Conservation (phyloP, 1,139 yeast genomes). For the Candida sanyaensis region DNA sequence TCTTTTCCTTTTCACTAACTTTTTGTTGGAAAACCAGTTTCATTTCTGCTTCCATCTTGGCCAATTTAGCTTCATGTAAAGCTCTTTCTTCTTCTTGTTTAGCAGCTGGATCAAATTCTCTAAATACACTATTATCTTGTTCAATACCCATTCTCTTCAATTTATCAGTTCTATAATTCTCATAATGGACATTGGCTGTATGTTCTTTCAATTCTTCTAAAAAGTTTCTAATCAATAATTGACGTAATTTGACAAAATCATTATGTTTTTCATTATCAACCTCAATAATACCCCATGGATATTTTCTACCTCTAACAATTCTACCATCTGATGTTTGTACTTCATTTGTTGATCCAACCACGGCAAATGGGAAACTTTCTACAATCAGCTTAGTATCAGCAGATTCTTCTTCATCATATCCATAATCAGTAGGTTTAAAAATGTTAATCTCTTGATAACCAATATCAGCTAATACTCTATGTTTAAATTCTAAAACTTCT, state of each 20-base stretch:
- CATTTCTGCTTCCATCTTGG: constrained; percentile 97
- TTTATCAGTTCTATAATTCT: constrained; percentile 86
- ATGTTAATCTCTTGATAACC: constrained; percentile 72
- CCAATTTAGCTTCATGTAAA: constrained; percentile 89
- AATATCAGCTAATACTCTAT: constrained; percentile 75
- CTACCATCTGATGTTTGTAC: constrained; percentile 78
- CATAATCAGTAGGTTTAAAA: constrained; percentile 78
- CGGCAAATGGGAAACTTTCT: constrained; percentile 85
- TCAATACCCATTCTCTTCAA: constrained; percentile 80
- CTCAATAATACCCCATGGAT: constrained; percentile 98
- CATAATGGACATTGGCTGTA: constrained; percentile 78
- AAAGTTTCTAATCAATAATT: constrained; percentile 84
- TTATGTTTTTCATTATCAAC: constrained; percentile 94
- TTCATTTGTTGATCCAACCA: constrained; percentile 84
- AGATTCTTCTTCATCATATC: constrained; percentile 80
- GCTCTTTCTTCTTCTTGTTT: constrained; percentile 94
- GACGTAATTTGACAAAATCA: constrained; percentile 90
- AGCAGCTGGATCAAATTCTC: constrained; percentile 90
- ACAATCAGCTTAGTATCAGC: constrained; percentile 67
- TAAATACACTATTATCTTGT: constrained; percentile 90
- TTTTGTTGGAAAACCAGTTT: constrained; percentile 95
- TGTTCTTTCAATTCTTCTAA: constrained; percentile 92
- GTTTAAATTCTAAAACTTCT: constrained; percentile 76
- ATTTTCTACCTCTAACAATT: constrained; percentile 85
- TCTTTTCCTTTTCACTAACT: constrained; percentile 95